Evolutionary conservation across 345 rosid species (phyloP).

Genomic region (Citropsis articulata): DNA sequence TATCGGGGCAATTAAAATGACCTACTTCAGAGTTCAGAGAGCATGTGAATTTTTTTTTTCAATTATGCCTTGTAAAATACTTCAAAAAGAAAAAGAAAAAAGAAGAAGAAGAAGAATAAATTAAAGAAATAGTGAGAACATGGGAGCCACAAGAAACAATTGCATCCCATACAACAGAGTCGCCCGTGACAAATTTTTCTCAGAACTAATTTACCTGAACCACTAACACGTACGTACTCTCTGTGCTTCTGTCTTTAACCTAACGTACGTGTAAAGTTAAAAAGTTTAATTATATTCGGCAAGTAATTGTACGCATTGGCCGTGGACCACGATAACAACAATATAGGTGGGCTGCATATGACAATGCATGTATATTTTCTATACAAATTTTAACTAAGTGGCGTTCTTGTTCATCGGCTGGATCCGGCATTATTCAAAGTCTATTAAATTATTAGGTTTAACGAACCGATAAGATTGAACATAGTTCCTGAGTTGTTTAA

Average conservation of each 20-base stretch:
- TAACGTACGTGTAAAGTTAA: neutral
- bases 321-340: neutral
- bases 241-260: neutral
- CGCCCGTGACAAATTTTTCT: conserved; percentile 6
- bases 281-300: neutral
- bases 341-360: neutral
- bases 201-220: neutral
- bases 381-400: no score
- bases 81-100: neutral
- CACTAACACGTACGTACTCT: neutral
- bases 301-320: neutral
- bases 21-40: neutral
- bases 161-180: neutral
- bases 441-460: neutral
- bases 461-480: neutral
- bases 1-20: neutral
- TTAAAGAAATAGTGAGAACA: neutral
- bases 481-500: neutral
- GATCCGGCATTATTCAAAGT: neutral
- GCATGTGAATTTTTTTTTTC: neutral
- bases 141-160: neutral
- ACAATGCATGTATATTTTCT: neutral
- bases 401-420: no score
- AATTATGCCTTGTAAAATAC: neutral
- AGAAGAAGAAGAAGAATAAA: no score